Conservation (phyloP, 2,329 filamentous ascomycete genomes). For the Hymenoscyphus repandus region DNA sequence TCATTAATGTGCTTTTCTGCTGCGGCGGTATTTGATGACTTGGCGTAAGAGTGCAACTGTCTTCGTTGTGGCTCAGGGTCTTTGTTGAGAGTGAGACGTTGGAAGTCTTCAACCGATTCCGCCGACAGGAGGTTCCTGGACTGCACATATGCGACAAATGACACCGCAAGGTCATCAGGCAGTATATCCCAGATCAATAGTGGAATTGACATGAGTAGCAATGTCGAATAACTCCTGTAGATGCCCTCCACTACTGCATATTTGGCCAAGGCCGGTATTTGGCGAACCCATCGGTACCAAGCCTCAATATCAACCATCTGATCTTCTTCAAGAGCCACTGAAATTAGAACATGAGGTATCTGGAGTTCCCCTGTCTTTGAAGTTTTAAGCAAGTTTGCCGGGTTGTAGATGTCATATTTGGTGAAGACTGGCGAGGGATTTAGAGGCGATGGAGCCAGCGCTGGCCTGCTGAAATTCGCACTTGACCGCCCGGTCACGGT, state of each 20-base stretch:
- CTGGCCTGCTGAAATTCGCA: slow-evolving; percentile 5
- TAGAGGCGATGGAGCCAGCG: background rate
- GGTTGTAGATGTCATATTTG: slow-evolving; percentile 10
- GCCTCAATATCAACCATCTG: slow-evolving; percentile 52
- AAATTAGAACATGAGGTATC: slow-evolving; percentile 56
- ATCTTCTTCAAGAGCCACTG: slow-evolving; percentile 52
- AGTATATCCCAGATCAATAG: slow-evolving; percentile 56
- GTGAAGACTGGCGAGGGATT: slow-evolving; percentile 6
- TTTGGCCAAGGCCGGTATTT: slow-evolving; percentile 52
- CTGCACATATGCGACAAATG: slow-evolving; percentile 53
- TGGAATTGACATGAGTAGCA: slow-evolving; percentile 52
- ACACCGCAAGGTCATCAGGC: slow-evolving; percentile 51
- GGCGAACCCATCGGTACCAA: slow-evolving; percentile 53
- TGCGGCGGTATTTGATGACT: background rate
- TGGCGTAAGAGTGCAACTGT: slow-evolving; percentile 1
- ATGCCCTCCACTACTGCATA: slow-evolving; percentile 57
- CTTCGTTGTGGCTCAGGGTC: background rate
- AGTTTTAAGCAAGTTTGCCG: slow-evolving; percentile 4
- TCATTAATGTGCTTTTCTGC: slow-evolving; percentile 1
- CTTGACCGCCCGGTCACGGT: background rate
- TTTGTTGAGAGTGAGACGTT: background rate
- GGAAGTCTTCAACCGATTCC: slow-evolving; percentile 5
- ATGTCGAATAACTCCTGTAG: slow-evolving; percentile 56
- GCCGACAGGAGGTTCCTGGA: slow-evolving; percentile 30
- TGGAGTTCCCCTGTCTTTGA: slow-evolving; percentile 3